Conservation (phyloP, 139 green algal genomes). For the Micractinium conductrix region DNA sequence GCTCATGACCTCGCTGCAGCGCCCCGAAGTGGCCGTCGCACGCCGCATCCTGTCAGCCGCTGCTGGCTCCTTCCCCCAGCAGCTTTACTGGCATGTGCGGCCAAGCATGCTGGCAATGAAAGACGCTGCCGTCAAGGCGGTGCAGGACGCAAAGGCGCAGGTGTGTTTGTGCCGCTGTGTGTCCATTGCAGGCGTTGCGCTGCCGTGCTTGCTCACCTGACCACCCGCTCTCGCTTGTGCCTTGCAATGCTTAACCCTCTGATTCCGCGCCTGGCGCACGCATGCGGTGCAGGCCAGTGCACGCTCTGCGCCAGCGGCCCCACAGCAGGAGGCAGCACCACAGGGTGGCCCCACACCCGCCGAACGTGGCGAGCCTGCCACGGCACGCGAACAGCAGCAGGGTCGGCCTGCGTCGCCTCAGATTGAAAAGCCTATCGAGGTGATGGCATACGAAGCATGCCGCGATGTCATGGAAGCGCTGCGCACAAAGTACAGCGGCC, state of each 20-base stretch:
- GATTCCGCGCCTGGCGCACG: not conserved
- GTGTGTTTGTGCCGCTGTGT: no score
- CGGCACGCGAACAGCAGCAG: not conserved
- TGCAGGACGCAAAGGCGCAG: slow-evolving; percentile 43
- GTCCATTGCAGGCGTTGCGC: no score
- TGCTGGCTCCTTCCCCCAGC: slow-evolving; percentile 70
- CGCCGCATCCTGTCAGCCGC: slow-evolving; percentile 64
- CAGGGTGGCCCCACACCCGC: not conserved
- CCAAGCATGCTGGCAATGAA: slow-evolving; percentile 81
- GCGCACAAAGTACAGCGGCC: slow-evolving; percentile 55
- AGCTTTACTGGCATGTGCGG: slow-evolving; percentile 92
- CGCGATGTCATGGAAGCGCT: slow-evolving; percentile 83
- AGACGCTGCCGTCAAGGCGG: slow-evolving; percentile 68
- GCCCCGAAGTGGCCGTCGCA: slow-evolving; percentile 72
- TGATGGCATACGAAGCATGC: slow-evolving; percentile 49
- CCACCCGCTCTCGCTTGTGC: no score
- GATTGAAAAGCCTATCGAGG: slow-evolving; percentile 63
- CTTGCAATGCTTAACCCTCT: no score
- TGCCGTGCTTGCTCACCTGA: no score
- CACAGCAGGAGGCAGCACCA: not conserved
- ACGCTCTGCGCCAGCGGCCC: not conserved
- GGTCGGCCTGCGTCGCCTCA: slow-evolving; percentile 24
- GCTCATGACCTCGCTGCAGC: slow-evolving; percentile 87
- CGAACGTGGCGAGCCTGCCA: not conserved
- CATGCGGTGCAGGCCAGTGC: not conserved